Conservation (phyloP, 495 filamentous ascomycete species). For the Sabuloglossum arenarium region DNA sequence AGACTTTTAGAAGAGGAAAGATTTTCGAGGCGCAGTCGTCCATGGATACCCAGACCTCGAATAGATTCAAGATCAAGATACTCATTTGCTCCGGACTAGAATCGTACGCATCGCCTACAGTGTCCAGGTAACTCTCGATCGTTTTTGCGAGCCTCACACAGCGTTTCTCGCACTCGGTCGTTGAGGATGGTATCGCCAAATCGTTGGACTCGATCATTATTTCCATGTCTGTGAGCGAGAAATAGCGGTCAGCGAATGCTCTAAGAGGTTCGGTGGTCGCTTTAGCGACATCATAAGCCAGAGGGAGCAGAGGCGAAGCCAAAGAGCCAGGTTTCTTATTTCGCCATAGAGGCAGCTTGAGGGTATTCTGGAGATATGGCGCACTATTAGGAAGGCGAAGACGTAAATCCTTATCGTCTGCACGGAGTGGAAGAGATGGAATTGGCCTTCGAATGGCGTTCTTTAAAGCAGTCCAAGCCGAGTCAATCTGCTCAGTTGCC, state of each 20-base stretch:
- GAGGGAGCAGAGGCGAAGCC: not conserved
- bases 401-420: constrained; percentile 11
- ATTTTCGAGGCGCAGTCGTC: constrained; percentile 15
- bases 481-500: constrained; percentile 12
- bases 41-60: constrained; percentile 24
- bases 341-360: not conserved
- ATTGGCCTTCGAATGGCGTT: constrained; percentile 12
- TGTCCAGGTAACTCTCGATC: constrained; percentile 19
- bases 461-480: constrained; percentile 19
- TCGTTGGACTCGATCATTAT: constrained; percentile 7
- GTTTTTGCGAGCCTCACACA: constrained; percentile 18
- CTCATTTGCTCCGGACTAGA: constrained; percentile 25
- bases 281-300: too few species aligned
- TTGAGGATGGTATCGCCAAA: not conserved
- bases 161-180: not conserved
- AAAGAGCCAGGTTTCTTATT: not conserved
- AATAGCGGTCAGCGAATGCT: constrained; percentile 13
- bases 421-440: constrained; percentile 19
- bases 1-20: constrained; percentile 18
- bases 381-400: constrained; percentile 27
- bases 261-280: constrained; percentile 8
- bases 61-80: constrained; percentile 19
- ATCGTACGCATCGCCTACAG: constrained; percentile 21
- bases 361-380: constrained; percentile 16
- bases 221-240: constrained; percentile 14